Evolutionary conservation across 495 filamentous ascomycete species (phyloP), one percentile per base, ranked within the genome.

Genomic region (Cudoniella acicularis): DNA sequence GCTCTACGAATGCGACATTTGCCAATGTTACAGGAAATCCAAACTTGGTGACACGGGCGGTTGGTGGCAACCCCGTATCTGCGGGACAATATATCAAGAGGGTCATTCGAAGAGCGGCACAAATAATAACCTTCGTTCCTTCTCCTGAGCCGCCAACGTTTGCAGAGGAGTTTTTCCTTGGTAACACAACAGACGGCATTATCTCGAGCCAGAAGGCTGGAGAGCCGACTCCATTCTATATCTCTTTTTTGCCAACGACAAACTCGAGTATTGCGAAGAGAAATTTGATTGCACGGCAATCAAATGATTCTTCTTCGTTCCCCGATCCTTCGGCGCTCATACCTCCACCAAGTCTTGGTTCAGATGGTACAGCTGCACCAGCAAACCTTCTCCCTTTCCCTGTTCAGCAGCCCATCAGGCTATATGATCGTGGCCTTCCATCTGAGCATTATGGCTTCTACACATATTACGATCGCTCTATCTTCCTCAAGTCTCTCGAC

Each of bases 361-460:
- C 75, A 0, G 84, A 94, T 67, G 88, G 89, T 25, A 84, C 83
- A n/a, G 84, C 84, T 1, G 85, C 89, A 4, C 74, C 86, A 0
- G 87, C 88, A 24, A 79, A 77, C n/a, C 79, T 96, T 22, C 79
- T 86, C 23, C 84, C 88, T 0, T 78, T 83, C 43, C 81, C 89
- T 0, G 66, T 69, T 1, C 83, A 89, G 27, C 94, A 98, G 63
- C 94, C 91, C 0, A 71, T 98, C 16, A 85, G 88, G 2, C 81
- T 98, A 1, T 97, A 89, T 74, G 87, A 98, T 71, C 87, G 91
- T 21, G 91, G 86, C 18, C 72, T 85, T 30, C 73, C 80, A 1
- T 85, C 83, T 0, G 94, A 98, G 68, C 91, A 96, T 73, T 98
- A 95, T 71, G 90, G 90, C 10, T 96, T 97, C 73, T 96, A 96